Conservation (phyloP, 2,329 filamentous ascomycete species). For the Stagonosporopsis cucurbitacearum region DNA sequence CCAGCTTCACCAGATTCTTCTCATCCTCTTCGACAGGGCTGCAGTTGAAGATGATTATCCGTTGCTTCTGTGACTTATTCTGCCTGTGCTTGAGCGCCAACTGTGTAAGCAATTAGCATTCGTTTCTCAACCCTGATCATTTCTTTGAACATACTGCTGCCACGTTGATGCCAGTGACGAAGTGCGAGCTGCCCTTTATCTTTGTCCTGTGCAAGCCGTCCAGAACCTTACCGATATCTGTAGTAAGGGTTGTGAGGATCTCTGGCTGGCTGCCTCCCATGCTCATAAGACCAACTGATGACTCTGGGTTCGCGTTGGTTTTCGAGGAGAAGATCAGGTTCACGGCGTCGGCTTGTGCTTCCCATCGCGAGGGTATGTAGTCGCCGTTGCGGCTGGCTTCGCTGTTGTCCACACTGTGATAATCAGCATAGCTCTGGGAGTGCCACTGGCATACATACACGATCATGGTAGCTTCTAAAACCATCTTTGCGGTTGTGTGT, state of each 20-base stretch:
- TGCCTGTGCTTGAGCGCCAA: conserved; percentile 96
- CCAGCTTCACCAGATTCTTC: conserved; percentile 84
- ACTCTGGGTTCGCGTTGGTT: conserved; percentile 94
- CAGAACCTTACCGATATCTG: conserved; percentile 93
- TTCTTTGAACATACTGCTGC: conserved; percentile 75
- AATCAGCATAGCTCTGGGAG: conserved; percentile 26
- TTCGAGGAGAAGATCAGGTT: conserved; percentile 96
- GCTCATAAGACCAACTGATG: conserved; percentile 96
- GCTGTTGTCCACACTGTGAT: conserved; percentile 86
- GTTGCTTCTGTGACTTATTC: conserved; percentile 95
- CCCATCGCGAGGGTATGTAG: conserved; percentile 87
- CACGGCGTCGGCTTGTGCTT: conserved; percentile 93
- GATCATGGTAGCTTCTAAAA: conserved; percentile 99
- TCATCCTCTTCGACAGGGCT: conserved; percentile 89
- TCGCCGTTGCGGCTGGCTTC: conserved; percentile 98
- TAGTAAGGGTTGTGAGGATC: conserved; percentile 94
- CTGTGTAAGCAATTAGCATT: conserved; percentile 59
- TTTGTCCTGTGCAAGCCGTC: conserved; percentile 82
- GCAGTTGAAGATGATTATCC: conserved; percentile 96
- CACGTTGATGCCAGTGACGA: conserved; percentile 94
- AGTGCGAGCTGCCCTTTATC: conserved; percentile 86
- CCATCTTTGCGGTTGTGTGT: conserved; percentile 71
- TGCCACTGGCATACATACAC: conserved; percentile 58
- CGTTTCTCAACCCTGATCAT: conserved; percentile 81
- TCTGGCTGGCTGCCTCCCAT: conserved; percentile 98